Base-by-base conservation (phyloP, 2,329 filamentous ascomycete genomes). In the Paracamarosporium sp. region DNA sequence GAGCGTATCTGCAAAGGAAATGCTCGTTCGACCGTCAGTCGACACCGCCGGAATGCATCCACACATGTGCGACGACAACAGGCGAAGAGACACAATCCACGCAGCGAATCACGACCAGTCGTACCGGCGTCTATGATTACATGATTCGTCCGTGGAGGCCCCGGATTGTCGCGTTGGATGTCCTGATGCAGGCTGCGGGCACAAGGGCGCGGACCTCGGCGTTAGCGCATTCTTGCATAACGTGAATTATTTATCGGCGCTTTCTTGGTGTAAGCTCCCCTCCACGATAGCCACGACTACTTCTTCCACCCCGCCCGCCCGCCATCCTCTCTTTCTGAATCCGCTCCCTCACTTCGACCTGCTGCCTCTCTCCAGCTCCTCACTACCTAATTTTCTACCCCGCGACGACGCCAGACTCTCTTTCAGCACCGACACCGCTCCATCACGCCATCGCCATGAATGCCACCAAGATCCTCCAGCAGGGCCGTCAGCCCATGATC, bases 401-500 rank as follows among this genome's bases (percentile, higher is more conserved):
- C 22, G 12, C 36, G 33, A 12, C 53, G 50, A 35, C 38, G 25
- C 33, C 38, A 52, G n/a, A 41, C 25, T 15, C 25, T 17, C 15
- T 28, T 54, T 50, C 43, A 36, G 48, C 48, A 22, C 57, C 57
- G 52, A 61, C 51, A 50, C 53, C 57, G 48, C 53, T 55, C 40
- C 52, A 51, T 60, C 56, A 60, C 35, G 58, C 28, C 55, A 44
- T 55, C 68, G 66, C 63, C 59, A 82, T 83, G 80, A 77, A 78
- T 61, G 76, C 78, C 47, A 82, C 81, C 61, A 76, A 77, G 58
- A 66, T 72, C 27, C 79, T 83, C 63, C 74, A 78, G 65, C 77
- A 79, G 62, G 76, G 79, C 56, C 78, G 80, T 59, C 79, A 82
- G 75, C 81, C 81, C 61, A 72, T 83, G 79, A 83, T 83, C 71